A percentile compares a stretch with the other conserved stretches of the same genome.
phyloP scores from a whole-genome alignment of 1,284 basidiomycete species.

The Tylopilus sp. region DNA sequence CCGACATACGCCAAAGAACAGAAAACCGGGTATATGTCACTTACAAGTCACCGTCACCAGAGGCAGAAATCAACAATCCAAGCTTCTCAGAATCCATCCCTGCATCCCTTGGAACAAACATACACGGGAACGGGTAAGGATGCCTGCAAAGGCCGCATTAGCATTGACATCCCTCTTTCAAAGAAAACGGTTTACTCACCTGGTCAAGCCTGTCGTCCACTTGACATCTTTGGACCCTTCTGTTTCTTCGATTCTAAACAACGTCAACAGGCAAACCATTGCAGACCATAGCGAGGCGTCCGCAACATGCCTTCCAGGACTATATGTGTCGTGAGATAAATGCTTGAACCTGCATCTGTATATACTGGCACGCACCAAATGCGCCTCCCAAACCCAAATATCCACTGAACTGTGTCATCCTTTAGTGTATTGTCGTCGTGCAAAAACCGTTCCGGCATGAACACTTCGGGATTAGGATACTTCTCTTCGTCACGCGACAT shows the following conservation, averaged over 20 bases:
- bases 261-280: conserved; percentile 28
- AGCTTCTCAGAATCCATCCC: conserved; percentile 26
- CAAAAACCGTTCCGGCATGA: not conserved
- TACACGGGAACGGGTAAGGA: conserved; percentile 30
- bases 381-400: not conserved
- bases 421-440: not conserved
- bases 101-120: conserved; percentile 26
- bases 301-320: conserved; percentile 35
- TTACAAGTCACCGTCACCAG: not conserved
- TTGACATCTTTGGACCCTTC: conserved; percentile 21
- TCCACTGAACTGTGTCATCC: not conserved
- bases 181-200: conserved; percentile 1
- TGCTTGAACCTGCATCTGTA: not conserved
- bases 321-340: not conserved
- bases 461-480: not conserved
- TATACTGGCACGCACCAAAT: not conserved
- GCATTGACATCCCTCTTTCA: not conserved
- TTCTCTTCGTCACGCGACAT: not conserved
- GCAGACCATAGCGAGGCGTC: conserved; percentile 40
- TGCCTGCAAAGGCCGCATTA: conserved; percentile 10
- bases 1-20: too few relatives aligned
- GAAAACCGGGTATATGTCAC: too few relatives aligned
- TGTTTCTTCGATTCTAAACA: conserved; percentile 28
- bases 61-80: conserved; percentile 20
- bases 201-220: conserved; percentile 25